phyloP scores from a whole-genome alignment of 371 early-diverging fungal species.

The Globomyces sp. region DNA sequence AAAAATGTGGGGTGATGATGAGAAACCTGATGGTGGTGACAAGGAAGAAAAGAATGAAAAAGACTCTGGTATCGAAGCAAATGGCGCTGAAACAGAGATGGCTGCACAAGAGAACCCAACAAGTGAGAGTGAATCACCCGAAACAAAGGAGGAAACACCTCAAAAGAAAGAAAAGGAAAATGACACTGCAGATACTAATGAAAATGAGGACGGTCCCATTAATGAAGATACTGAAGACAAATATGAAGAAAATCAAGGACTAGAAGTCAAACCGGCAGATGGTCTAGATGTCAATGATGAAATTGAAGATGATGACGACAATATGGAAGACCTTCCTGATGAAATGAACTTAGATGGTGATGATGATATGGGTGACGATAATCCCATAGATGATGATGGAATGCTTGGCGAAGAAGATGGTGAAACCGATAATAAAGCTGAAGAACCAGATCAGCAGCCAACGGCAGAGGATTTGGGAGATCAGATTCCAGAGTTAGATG shows the following conservation, averaged over 20 bases:
- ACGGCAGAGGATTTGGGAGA: background rate
- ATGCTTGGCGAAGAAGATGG: slow-evolving; percentile 27
- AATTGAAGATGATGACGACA: slow-evolving; percentile 41
- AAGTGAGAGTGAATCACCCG: slow-evolving; percentile 9
- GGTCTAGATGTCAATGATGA: slow-evolving; percentile 52
- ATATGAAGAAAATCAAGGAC: slow-evolving; percentile 49
- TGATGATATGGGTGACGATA: slow-evolving; percentile 10
- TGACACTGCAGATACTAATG: slow-evolving; percentile 42
- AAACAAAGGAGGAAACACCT: slow-evolving; percentile 16
- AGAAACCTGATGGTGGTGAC: slow-evolving; percentile 66
- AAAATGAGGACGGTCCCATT: slow-evolving; percentile 52
- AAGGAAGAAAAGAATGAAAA: slow-evolving; percentile 51
- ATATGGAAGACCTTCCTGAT: slow-evolving; percentile 12
- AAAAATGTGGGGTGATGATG: slow-evolving; percentile 94
- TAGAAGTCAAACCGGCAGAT: slow-evolving; percentile 31
- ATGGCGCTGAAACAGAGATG: slow-evolving; percentile 60
- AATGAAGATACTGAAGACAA: slow-evolving; percentile 50
- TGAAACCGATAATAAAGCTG: slow-evolving; percentile 42
- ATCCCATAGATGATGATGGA: slow-evolving; percentile 18
- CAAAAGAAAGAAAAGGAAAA: slow-evolving; percentile 29
- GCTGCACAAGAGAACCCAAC: slow-evolving; percentile 23
- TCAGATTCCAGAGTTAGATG: slow-evolving; percentile 26
- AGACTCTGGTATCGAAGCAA: slow-evolving; percentile 28
- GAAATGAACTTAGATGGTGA: slow-evolving; percentile 32
- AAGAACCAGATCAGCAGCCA: slow-evolving; percentile 20